These are phyloP conservation scores for Neurospora sp. DNA, from an alignment of 2,329 filamentous ascomycete genomes.

Conservation along the genomic window DNA sequence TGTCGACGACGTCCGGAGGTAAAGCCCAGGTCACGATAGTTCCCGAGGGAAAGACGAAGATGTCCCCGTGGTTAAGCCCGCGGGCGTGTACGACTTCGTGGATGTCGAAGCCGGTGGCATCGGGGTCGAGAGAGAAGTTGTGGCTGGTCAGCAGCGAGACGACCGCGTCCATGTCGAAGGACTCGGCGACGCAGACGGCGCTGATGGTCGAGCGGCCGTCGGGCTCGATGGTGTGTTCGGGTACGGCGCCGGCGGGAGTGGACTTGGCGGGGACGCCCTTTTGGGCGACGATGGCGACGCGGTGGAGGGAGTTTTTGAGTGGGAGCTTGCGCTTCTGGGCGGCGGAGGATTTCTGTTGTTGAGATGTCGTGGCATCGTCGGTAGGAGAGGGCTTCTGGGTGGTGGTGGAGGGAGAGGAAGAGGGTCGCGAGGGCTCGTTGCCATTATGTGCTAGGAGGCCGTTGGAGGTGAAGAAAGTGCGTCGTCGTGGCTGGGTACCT, in stretches of 20 bases:
- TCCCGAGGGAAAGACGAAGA: slow-evolving; percentile 93
- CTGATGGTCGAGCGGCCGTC: slow-evolving; percentile 38
- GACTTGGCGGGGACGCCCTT: slow-evolving; percentile 34
- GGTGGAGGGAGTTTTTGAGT: slow-evolving; percentile 65
- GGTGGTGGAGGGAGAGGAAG: slow-evolving; percentile 10
- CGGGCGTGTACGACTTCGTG: slow-evolving; percentile 55
- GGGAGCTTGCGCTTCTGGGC: slow-evolving; percentile 36
- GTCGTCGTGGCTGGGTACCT: slow-evolving; percentile 40
- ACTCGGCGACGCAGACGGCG: slow-evolving; percentile 53
- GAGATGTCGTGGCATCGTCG: slow-evolving; percentile 8
- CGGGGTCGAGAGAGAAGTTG: slow-evolving; percentile 53
- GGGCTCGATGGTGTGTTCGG: slow-evolving; percentile 10
- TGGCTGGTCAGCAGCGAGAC: slow-evolving; percentile 47
- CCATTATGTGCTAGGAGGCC: slow-evolving; percentile 38
- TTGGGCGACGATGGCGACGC: slow-evolving; percentile 81
- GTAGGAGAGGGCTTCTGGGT: slow-evolving; percentile 24
- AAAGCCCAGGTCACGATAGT: slow-evolving; percentile 90
- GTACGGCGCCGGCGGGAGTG: slow-evolving; percentile 13
- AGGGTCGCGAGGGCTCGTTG: slow-evolving; percentile 2
- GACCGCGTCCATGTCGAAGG: slow-evolving; percentile 54
- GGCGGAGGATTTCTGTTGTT: slow-evolving; percentile 15
- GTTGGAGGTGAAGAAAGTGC: slow-evolving; percentile 59
- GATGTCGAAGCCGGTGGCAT: slow-evolving; percentile 49
- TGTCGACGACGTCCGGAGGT: slow-evolving; percentile 61
- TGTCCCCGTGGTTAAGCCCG: slow-evolving; percentile 61